Evolutionary conservation across 306 rosid species (phyloP).

Genomic region (Fagus sylvatica): DNA sequence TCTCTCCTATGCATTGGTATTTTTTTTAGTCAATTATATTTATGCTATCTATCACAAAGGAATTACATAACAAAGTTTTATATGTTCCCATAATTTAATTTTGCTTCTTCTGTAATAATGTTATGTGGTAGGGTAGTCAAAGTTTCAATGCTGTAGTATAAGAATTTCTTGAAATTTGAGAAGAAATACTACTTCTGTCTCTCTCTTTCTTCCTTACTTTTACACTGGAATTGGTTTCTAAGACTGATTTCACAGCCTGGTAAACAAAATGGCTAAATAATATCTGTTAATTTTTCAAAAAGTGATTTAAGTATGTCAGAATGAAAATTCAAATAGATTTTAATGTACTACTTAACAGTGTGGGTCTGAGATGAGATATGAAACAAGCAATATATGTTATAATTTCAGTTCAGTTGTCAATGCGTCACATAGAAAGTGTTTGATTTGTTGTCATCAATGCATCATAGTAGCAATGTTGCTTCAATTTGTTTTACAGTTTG

Average conservation of each 20-base stretch:
- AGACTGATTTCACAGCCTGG: not conserved
- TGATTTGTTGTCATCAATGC: not conserved
- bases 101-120: too few relatives aligned
- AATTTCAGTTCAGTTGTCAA: not conserved
- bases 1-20: too few relatives aligned
- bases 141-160: too few relatives aligned
- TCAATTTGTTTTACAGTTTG: not conserved
- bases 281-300: not conserved
- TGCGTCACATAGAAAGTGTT: not conserved
- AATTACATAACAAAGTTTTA: too few relatives aligned
- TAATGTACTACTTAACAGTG: too few relatives aligned
- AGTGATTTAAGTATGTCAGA: not conserved
- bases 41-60: too few relatives aligned
- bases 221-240: not conserved
- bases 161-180: too few relatives aligned
- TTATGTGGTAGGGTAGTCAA: too few relatives aligned
- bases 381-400: not conserved
- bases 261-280: not conserved
- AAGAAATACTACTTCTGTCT: not conserved
- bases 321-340: not conserved
- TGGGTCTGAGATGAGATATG: not conserved
- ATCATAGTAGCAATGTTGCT: not conserved
- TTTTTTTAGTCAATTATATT: too few relatives aligned
- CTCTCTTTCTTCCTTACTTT: not conserved
- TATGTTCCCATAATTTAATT: too few relatives aligned